Evolutionary conservation across 2,329 filamentous ascomycete species (phyloP).

Genomic region (Aspergillus ochraceus): DNA sequence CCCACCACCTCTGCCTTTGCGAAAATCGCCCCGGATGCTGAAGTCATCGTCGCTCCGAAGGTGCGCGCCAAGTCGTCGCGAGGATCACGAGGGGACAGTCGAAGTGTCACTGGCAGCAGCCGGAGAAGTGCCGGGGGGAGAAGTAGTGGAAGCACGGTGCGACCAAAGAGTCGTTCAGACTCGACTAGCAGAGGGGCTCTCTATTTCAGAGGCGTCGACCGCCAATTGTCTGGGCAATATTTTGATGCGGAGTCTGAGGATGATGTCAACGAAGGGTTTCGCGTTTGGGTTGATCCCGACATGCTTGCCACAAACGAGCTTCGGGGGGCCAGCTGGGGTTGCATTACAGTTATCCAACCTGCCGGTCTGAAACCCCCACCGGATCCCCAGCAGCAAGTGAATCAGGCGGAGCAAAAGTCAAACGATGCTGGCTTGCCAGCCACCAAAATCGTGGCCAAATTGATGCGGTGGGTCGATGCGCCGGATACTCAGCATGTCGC

Average conservation of each 20-base stretch:
- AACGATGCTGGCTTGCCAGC: constrained; percentile 59
- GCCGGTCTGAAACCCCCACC: constrained; percentile 70
- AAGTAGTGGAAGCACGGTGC: constrained; percentile 70
- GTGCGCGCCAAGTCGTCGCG: constrained; percentile 70
- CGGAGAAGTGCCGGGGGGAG: constrained; percentile 70
- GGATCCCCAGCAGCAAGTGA: constrained; percentile 66
- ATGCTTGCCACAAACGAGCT: constrained; percentile 70
- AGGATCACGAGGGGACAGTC: constrained; percentile 66
- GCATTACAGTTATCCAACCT: constrained; percentile 84
- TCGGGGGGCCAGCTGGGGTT: constrained; percentile 73
- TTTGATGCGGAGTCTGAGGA: constrained; percentile 68
- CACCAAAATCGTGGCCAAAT: constrained; percentile 70
- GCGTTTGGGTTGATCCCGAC: constrained; percentile 83
- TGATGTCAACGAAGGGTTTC: constrained; percentile 60
- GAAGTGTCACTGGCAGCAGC: constrained; percentile 77
- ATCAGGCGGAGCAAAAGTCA: constrained; percentile 64
- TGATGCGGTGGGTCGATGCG: constrained; percentile 80
- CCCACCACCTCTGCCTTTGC: constrained; percentile 73
- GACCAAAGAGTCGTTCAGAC: constrained; percentile 62
- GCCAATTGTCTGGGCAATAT: constrained; percentile 68
- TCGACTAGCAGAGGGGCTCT: constrained; percentile 56
- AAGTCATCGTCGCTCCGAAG: constrained; percentile 97
- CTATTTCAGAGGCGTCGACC: constrained; percentile 79
- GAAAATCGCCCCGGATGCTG: constrained; percentile 89
- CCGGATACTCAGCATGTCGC: constrained; percentile 79